Conservation (phyloP, 768 basidiomycete genomes). For the Sporobolomyces phaffii region DNA sequence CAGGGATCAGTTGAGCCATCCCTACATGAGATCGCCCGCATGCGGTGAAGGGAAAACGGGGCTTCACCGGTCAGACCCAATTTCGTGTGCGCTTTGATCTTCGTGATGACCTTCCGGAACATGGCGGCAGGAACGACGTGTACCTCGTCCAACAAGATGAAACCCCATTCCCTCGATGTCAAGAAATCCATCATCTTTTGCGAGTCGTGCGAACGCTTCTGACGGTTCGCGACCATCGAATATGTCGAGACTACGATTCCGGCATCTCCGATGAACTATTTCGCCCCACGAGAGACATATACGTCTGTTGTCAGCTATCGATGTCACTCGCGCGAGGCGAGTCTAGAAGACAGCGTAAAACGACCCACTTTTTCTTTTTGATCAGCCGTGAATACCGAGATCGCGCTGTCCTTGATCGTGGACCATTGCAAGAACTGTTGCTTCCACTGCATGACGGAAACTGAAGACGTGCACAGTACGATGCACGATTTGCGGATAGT, state of each 20-base stretch:
- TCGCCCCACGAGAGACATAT: background rate
- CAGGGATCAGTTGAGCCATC: too few species aligned
- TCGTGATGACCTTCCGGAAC: conserved; percentile 95
- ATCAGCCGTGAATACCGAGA: conserved; percentile 94
- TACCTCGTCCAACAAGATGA: conserved; percentile 93
- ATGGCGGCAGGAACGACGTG: conserved; percentile 98
- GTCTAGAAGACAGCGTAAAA: too few species aligned
- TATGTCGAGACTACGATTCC: conserved; percentile 98
- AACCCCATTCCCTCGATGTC: conserved; percentile 97
- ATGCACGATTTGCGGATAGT: conserved; percentile 99
- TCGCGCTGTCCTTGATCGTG: conserved; percentile 91
- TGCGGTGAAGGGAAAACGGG: conserved; percentile 39
- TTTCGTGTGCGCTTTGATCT: conserved; percentile 98
- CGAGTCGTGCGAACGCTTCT: conserved; percentile 96
- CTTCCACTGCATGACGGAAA: conserved; percentile 92
- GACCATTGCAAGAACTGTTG: conserved; percentile 99
- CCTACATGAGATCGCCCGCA: too few species aligned
- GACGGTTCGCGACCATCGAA: conserved; percentile 98
- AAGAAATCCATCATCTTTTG: conserved; percentile 99
- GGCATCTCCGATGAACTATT: conserved; percentile 87
- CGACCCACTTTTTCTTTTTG: conserved; percentile 79
- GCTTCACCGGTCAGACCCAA: conserved; percentile 89
- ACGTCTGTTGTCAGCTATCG: background rate
- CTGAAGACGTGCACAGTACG: conserved; percentile 82
- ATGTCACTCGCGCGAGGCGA: too few species aligned